phyloP scores from a whole-genome alignment of 257 asterid genomes.

The Lavandula angustifolia region DNA sequence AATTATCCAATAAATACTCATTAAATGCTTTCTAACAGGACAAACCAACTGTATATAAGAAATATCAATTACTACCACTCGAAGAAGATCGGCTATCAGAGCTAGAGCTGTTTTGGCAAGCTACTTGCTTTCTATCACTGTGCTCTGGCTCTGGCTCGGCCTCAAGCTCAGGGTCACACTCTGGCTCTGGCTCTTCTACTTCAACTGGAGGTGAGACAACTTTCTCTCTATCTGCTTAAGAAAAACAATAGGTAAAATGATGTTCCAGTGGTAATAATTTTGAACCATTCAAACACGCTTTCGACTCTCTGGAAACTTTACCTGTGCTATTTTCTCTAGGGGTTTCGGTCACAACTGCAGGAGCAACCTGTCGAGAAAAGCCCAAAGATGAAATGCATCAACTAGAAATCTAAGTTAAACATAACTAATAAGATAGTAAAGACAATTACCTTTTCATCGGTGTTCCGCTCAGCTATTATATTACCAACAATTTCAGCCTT shows the following conservation, averaged over 20 bases:
- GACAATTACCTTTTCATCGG: constrained; percentile 54
- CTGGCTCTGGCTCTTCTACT: constrained; percentile 46
- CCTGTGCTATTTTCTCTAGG: constrained; percentile 53
- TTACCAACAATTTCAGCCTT: constrained; percentile 54
- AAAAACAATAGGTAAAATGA: constrained; percentile 28
- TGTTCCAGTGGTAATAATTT: constrained; percentile 3
- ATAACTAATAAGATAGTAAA: neutral
- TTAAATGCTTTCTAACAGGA: constrained; percentile 18
- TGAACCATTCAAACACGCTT: constrained; percentile 2
- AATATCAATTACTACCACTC: constrained; percentile 48
- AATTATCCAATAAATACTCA: constrained; percentile 20
- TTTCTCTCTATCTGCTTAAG: constrained; percentile 46
- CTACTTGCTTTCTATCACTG: constrained; percentile 50
- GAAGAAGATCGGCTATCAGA: constrained; percentile 68
- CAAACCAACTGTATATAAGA: neutral
- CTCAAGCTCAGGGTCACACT: constrained; percentile 41
- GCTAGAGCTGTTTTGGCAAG: constrained; percentile 52
- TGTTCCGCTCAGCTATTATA: constrained; percentile 39
- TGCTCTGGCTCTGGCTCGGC: constrained; percentile 42
- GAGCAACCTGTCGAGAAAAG: constrained; percentile 37
- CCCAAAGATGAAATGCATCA: constrained; percentile 13
- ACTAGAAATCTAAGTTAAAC: constrained; percentile 11
- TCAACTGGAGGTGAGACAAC: constrained; percentile 46
- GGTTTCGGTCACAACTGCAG: constrained; percentile 48
- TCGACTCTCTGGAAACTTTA: constrained; percentile 29